Conservation (phyloP, 108 stramenopile genomes). For the Ochromonas danica region DNA sequence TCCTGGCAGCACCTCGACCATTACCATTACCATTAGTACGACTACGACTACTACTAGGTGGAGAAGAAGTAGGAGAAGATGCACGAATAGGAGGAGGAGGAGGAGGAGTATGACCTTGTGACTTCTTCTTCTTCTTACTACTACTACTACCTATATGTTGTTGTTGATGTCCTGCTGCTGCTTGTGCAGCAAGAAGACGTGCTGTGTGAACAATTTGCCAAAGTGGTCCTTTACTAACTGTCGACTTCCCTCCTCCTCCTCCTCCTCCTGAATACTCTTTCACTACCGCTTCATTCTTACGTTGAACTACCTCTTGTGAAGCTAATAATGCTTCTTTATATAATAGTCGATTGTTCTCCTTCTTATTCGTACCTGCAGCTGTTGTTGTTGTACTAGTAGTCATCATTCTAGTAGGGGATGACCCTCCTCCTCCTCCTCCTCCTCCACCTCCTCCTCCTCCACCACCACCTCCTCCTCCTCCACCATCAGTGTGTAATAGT, state of each 20-base stretch:
- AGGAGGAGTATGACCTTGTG: slow-evolving; percentile 18
- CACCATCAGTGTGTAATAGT: neutral
- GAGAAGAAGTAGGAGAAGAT: neutral
- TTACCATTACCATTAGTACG: slow-evolving; percentile 25
- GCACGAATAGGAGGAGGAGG: neutral
- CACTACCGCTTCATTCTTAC: too few relatives aligned
- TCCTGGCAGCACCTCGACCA: neutral
- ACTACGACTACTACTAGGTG: slow-evolving; percentile 24
- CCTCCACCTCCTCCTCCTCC: too few relatives aligned
- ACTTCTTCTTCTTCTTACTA: neutral
- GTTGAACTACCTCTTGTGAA: too few relatives aligned
- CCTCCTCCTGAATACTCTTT: too few relatives aligned
- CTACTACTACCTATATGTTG: neutral
- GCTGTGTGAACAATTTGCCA: neutral
- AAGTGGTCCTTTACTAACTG: too few relatives aligned
- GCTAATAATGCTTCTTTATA: neutral
- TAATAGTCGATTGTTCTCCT: neutral
- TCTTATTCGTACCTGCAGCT: neutral
- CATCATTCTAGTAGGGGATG: too few relatives aligned
- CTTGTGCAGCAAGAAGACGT: neutral
- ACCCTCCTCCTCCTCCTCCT: too few relatives aligned
- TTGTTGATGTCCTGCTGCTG: neutral
- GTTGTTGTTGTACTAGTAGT: neutral
- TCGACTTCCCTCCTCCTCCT: too few relatives aligned
- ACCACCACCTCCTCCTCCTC: too few relatives aligned